Evolutionary conservation across 2,329 filamentous ascomycete species (phyloP).

Genomic region (Apiospora arundinis): DNA sequence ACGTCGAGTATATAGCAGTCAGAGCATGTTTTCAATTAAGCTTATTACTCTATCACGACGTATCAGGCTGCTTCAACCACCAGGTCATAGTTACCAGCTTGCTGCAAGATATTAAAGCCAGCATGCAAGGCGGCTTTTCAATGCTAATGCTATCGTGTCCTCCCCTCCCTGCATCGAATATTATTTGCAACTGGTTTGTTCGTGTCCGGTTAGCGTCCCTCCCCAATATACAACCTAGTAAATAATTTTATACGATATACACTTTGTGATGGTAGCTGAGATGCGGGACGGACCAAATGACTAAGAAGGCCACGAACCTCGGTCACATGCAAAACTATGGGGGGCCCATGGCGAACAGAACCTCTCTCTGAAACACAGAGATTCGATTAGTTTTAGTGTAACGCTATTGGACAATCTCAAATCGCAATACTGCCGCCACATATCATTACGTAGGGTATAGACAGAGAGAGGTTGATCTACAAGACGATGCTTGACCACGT

Average conservation of each 20-base stretch:
- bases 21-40: slow-evolving; percentile 4
- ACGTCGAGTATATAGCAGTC: not conserved
- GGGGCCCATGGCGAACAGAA: not conserved
- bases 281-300: not conserved
- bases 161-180: too few species aligned
- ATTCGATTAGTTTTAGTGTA: slow-evolving; percentile 18
- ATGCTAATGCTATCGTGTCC: not conserved
- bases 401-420: slow-evolving; percentile 19
- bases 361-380: slow-evolving; percentile 12
- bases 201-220: not conserved
- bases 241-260: not conserved
- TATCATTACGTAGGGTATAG: slow-evolving; percentile 8
- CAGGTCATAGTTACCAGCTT: slow-evolving; percentile 10
- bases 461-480: not conserved
- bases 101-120: not conserved
- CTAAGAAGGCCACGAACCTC: not conserved
- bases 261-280: not conserved
- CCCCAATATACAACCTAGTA: not conserved
- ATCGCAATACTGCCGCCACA: slow-evolving; percentile 2
- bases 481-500: not conserved
- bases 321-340: slow-evolving; percentile 5
- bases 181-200: not conserved
- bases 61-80: not conserved
- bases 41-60: slow-evolving; percentile 14
- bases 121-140: not conserved